These are phyloP conservation scores for Cladosporium sp. DNA, from an alignment of 2,329 filamentous ascomycete species.

Conservation along the genomic window DNA sequence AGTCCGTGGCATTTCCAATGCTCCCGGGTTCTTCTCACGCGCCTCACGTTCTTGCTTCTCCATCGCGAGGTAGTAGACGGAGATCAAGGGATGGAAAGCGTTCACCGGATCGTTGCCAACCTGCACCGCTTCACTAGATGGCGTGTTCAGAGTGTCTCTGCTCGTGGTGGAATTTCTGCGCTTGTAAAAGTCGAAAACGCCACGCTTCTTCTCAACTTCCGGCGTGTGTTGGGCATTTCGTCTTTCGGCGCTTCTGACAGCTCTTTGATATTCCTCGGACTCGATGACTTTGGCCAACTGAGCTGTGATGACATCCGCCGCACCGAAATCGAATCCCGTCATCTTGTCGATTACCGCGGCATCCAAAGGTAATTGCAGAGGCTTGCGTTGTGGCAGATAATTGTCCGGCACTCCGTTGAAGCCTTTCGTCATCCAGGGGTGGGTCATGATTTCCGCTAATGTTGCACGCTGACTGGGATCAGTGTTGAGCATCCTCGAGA, in stretches of 20 bases:
- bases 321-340: conserved; percentile 97
- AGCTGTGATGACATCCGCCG: conserved; percentile 73
- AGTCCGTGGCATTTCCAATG: conserved; percentile 52
- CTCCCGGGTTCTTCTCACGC: conserved; percentile 56
- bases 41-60: conserved; percentile 86
- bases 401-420: conserved; percentile 86
- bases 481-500: conserved; percentile 93
- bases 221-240: conserved; percentile 59
- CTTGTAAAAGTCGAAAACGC: conserved; percentile 97
- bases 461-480: conserved; percentile 83
- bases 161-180: conserved; percentile 84
- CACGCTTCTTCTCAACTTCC: conserved; percentile 77
- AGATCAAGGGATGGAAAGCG: conserved; percentile 86
- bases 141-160: conserved; percentile 75
- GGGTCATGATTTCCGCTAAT: conserved; percentile 86
- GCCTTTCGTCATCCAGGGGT: conserved; percentile 94
- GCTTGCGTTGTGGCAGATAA: conserved; percentile 74
- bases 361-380: conserved; percentile 80
- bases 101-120: conserved; percentile 84
- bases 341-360: conserved; percentile 81
- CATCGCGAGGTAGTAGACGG: conserved; percentile 91
- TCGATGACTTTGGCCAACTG: conserved; percentile 84
- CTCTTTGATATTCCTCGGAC: conserved; percentile 89
- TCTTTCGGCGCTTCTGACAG: conserved; percentile 65
- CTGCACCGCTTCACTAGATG: conserved; percentile 81